Evolutionary conservation across 2,329 filamentous ascomycete species (phyloP).

Genomic region (Macroventuria anomochaeta): DNA sequence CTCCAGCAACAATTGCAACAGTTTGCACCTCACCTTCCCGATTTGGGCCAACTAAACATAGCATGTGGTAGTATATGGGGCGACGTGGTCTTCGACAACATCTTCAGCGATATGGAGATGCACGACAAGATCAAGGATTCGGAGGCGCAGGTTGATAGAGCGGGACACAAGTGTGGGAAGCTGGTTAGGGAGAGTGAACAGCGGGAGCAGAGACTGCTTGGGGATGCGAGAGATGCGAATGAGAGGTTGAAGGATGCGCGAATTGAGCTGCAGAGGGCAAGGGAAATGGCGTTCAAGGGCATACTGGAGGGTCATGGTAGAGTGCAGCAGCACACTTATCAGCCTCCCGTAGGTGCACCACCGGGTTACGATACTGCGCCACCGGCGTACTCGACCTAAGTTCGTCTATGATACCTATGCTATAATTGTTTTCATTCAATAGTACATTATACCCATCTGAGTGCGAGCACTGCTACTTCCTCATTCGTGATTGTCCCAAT

Average conservation of each 20-base stretch:
- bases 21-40: slow-evolving; percentile 49
- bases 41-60: slow-evolving; percentile 52
- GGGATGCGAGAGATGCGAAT: slow-evolving; percentile 41
- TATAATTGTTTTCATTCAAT: too few relatives aligned
- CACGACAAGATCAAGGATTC: slow-evolving; percentile 60
- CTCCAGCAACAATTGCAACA: slow-evolving; percentile 50
- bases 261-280: slow-evolving; percentile 53
- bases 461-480: too few relatives aligned
- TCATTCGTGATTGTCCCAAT: too few relatives aligned
- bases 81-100: slow-evolving; percentile 64
- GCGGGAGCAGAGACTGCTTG: slow-evolving; percentile 28
- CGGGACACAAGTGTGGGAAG: slow-evolving; percentile 35
- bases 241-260: slow-evolving; percentile 38
- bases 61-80: slow-evolving; percentile 56
- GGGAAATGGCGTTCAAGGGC: slow-evolving; percentile 53
- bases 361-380: slow-evolving; percentile 10
- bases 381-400: slow-evolving; percentile 7
- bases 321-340: slow-evolving; percentile 1
- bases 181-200: slow-evolving; percentile 46
- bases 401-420: background rate
- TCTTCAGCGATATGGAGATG: slow-evolving; percentile 61
- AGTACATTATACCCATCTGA: too few relatives aligned
- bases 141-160: slow-evolving; percentile 39
- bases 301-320: slow-evolving; percentile 24
- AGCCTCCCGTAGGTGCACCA: slow-evolving; percentile 1